Evolutionary conservation across 75 land plant species (phyloP).

Genomic region (Cryptomeria japonica): DNA sequence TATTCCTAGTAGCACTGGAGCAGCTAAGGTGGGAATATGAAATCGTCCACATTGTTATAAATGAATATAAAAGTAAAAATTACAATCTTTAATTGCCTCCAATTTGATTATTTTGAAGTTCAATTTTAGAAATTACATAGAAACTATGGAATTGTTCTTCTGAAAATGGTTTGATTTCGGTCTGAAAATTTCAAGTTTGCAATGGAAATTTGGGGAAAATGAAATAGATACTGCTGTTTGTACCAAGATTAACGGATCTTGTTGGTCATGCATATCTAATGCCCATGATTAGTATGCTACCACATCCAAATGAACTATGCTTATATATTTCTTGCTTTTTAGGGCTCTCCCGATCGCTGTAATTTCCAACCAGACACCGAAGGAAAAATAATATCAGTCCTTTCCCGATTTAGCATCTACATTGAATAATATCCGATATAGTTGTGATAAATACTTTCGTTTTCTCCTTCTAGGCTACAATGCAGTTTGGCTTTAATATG

Average conservation of each 20-base stretch:
- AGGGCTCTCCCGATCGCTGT: background rate
- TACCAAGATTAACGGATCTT: background rate
- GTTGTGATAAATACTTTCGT: background rate
- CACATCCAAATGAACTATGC: background rate
- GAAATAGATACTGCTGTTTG: background rate
- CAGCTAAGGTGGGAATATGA: slow-evolving; percentile 54
- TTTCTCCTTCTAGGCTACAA: background rate
- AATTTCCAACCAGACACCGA: background rate
- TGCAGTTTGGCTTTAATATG: background rate
- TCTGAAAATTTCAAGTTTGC: background rate
- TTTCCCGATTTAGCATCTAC: background rate
- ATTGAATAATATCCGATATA: background rate
- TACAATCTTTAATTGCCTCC: background rate
- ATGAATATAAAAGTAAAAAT: background rate
- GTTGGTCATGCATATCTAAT: background rate
- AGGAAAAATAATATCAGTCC: background rate
- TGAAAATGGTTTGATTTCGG: background rate
- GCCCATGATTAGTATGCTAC: background rate
- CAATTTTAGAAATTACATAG: background rate
- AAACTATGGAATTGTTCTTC: background rate
- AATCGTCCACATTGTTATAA: background rate
- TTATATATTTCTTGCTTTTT: background rate
- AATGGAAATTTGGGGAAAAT: background rate
- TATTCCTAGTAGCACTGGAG: slow-evolving; percentile 80
- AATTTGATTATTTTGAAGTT: background rate